These are phyloP conservation scores for Xylaria venustula DNA, from an alignment of 495 filamentous ascomycete genomes.

Conservation along the genomic window DNA sequence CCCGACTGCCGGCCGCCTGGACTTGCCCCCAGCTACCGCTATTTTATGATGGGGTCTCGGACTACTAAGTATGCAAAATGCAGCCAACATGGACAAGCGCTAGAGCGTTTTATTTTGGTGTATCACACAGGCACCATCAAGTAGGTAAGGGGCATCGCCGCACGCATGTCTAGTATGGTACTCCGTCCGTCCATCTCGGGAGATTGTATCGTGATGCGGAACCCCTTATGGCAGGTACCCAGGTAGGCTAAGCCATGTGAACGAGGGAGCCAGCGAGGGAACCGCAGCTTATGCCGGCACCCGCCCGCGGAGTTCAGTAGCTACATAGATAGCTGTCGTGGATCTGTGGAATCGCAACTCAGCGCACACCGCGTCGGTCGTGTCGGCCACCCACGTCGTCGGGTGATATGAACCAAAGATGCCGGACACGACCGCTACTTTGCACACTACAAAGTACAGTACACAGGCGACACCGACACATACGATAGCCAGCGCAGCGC, in stretches of 20 bases:
- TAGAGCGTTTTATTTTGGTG: background rate
- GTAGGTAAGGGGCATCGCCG: background rate
- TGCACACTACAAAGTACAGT: no score
- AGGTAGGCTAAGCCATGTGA: background rate
- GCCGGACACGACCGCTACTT: no score
- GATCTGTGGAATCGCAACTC: background rate
- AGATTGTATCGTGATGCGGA: constrained; percentile 8
- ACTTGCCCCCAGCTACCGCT: constrained; percentile 5
- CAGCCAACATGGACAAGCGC: background rate
- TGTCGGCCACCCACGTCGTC: constrained; percentile 5
- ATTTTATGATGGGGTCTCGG: constrained; percentile 11
- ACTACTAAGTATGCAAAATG: background rate
- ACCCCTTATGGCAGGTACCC: constrained; percentile 1
- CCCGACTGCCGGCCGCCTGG: constrained; percentile 10
- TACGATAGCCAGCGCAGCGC: background rate
- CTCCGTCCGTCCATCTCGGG: no score
- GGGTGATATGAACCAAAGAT: background rate
- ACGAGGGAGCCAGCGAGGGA: constrained; percentile 7
- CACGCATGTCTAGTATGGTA: background rate
- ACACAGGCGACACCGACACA: no score
- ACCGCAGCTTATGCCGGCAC: constrained; percentile 8
- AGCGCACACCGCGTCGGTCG: background rate
- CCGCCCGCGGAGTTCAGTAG: background rate
- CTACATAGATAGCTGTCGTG: background rate
- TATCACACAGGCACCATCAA: background rate